phyloP scores from a whole-genome alignment of 257 asterid species.

The Scutellaria galericulata region DNA sequence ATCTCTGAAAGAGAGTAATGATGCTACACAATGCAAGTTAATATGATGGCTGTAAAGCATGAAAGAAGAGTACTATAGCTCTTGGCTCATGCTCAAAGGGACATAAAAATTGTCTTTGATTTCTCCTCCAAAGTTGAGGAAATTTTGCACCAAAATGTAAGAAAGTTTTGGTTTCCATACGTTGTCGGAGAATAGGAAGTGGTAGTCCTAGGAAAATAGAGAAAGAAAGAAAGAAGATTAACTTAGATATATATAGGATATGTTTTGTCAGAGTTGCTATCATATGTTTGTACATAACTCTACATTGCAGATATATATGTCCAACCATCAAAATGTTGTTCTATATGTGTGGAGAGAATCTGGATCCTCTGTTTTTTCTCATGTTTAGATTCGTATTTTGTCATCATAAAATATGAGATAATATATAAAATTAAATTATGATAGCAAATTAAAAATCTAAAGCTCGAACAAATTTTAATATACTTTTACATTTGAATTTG shows the following conservation, averaged over 20 bases:
- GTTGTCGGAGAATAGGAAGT: slow-evolving; percentile 18
- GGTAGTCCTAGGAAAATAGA: slow-evolving; percentile 28
- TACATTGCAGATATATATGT: neutral
- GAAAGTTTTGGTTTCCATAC: slow-evolving; percentile 38
- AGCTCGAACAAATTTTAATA: no score
- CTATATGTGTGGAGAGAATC: no score
- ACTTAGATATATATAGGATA: neutral
- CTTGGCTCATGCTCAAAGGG: neutral
- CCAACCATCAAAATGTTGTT: no score
- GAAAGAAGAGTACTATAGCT: neutral
- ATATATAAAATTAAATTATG: no score
- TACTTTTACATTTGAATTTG: no score
- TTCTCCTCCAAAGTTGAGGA: slow-evolving; percentile 36
- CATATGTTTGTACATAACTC: slow-evolving; percentile 27
- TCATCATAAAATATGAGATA: no score
- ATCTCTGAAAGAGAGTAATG: slow-evolving; percentile 46
- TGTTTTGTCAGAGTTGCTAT: slow-evolving; percentile 26
- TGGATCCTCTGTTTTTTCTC: no score
- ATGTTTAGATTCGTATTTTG: no score
- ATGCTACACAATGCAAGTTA: slow-evolving; percentile 19
- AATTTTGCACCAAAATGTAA: slow-evolving; percentile 33
- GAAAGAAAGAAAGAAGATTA: neutral
- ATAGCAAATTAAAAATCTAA: no score
- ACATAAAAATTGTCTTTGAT: neutral
- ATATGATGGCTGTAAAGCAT: slow-evolving; percentile 23